Evolutionary conservation across 2,329 filamentous ascomycete genomes (phyloP).

Genomic region (Emergomyces pasteurianus): DNA sequence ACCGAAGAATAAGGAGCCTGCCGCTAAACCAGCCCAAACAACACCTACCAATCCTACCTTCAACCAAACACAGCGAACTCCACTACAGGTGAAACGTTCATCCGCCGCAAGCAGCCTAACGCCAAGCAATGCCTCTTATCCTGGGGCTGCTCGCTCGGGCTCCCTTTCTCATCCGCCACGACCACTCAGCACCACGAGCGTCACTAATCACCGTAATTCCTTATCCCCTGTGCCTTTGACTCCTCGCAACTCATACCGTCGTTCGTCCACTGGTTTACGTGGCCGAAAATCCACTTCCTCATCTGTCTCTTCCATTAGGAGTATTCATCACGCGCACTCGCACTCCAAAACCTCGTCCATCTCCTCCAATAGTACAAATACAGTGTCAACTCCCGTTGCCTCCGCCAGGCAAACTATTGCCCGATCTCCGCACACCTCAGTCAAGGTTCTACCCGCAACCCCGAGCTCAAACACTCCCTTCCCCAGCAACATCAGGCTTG

Average conservation of each 20-base stretch:
- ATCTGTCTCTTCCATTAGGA: constrained; percentile 84
- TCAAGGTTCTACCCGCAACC: constrained; percentile 90
- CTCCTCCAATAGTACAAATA: constrained; percentile 65
- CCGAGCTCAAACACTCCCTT: constrained; percentile 61
- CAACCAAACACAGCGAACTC: constrained; percentile 21
- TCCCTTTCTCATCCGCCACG: constrained; percentile 26
- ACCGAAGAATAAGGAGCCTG: constrained; percentile 25
- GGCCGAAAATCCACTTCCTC: constrained; percentile 94
- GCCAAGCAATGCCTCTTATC: constrained; percentile 31
- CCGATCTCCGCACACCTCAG: constrained; percentile 73
- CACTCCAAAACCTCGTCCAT: constrained; percentile 93
- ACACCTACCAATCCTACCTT: constrained; percentile 15
- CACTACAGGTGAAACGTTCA: constrained; percentile 28
- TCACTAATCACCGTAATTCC: constrained; percentile 50
- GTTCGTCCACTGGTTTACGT: constrained; percentile 69
- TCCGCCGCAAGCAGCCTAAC: constrained; percentile 32
- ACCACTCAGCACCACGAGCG: constrained; percentile 21
- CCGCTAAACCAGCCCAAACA: constrained; percentile 18
- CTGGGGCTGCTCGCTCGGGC: constrained; percentile 28
- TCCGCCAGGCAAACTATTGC: constrained; percentile 38
- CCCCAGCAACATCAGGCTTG: constrained; percentile 74
- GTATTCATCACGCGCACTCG: constrained; percentile 75
- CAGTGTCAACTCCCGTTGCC: constrained; percentile 55
- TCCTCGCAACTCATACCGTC: constrained; percentile 72
- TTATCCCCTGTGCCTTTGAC: constrained; percentile 79